These are phyloP conservation scores for Tribonema minus DNA, from an alignment of 108 stramenopile genomes.

Conservation along the genomic window DNA sequence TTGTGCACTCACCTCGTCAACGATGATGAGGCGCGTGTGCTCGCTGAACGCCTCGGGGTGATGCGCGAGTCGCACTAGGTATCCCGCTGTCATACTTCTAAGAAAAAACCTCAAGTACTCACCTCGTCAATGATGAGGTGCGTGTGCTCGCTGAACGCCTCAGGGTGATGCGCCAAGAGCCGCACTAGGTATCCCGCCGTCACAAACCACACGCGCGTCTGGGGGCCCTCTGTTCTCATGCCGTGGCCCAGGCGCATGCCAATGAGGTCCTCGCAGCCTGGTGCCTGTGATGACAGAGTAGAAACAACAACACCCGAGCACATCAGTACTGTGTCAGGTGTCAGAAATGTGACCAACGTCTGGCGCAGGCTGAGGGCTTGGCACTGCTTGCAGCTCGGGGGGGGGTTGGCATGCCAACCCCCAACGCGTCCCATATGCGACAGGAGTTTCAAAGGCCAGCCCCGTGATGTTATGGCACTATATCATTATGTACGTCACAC, in stretches of 20 bases:
- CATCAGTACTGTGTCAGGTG: no score
- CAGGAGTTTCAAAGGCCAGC: no score
- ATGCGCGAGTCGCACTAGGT: slow-evolving; percentile 76
- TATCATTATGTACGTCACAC: no score
- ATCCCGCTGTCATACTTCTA: slow-evolving; percentile 73
- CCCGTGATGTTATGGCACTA: no score
- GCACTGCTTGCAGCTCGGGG: no score
- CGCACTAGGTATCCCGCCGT: slow-evolving; percentile 80
- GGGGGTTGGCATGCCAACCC: no score
- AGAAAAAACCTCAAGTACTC: no score
- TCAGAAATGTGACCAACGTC: no score
- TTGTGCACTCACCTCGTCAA: slow-evolving; percentile 67
- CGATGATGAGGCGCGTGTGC: slow-evolving; percentile 74
- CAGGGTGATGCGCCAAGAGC: slow-evolving; percentile 75
- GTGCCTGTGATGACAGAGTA: no score
- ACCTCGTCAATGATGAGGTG: slow-evolving; percentile 80
- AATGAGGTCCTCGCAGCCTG: slow-evolving; percentile 42
- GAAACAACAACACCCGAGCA: no score
- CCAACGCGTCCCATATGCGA: no score
- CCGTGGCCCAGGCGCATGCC: slow-evolving; percentile 84
- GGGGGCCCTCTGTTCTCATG: slow-evolving; percentile 55
- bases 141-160: slow-evolving; percentile 64
- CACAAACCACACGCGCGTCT: slow-evolving; percentile 8
- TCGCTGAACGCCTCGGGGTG: slow-evolving; percentile 68
- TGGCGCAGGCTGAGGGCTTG: no score